Evolutionary conservation across 192 early-diverging fungal genomes (phyloP), one percentile per base, ranked within the genome.

Genomic region (Umbelopsis sp.): DNA sequence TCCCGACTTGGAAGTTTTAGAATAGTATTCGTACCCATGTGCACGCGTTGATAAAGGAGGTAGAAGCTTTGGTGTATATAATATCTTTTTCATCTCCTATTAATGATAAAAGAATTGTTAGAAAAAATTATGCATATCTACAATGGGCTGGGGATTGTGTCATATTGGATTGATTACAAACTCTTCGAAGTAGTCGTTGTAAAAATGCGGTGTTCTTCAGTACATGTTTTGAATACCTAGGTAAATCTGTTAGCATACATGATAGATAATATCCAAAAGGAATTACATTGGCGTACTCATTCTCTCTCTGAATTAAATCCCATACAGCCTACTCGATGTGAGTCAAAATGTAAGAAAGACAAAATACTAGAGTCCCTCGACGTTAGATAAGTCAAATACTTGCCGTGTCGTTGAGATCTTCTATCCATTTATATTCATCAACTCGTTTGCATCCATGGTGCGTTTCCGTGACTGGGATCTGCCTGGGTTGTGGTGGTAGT

Each of bases 401-500:
- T 84, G 84, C 86, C 21, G 72, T 71, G 51, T 85, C 76, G n/a
- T 82, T 52, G 49, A 78, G 66, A 69, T 85, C 78, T 21, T 85
- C 69, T 78, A 87, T 82, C 86, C 86, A 87, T 25, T 77, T 77
- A 72, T 77, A 87, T 32, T 80, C 77, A 68, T 87, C 86, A 10
- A 76, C 41, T 0, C 86, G 79, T 10, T 81, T 65, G 29, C 73
- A 65, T 17, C 78, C 84, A 65, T 79, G 51, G 71, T 83, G 49
- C 71, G 68, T 21, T 75, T 75, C 29, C 17, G 31, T 32, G 31
- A 20, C 17, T 2, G 14, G 26, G 31, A n/a, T 32, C n/a, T 62
- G 56, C 31, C 26, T 62, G 34, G 56, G 29, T 8, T 31, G 12
- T 20, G 56, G 56, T 2, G 56, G 56, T 3, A 1, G 14, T 4